Percentiles rank a stretch among this genome's conserved stretches.
phyloP scores from a whole-genome alignment of 345 rosid species.

The Pistacia integerrima region DNA sequence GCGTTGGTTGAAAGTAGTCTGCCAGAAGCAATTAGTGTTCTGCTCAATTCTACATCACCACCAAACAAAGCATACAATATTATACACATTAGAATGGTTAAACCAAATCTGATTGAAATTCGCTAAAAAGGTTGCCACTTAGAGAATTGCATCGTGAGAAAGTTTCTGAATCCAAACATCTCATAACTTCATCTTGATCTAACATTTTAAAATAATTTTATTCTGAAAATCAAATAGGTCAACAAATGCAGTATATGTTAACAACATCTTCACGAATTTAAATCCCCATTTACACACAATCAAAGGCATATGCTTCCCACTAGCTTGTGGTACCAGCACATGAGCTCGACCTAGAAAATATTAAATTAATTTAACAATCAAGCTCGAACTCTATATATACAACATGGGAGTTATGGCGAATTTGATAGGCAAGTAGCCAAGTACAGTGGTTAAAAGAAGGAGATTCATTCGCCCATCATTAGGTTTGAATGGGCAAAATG shows the following conservation, averaged over 20 bases:
- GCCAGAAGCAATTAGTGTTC: constrained; percentile 22
- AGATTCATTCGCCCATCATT: too few species aligned
- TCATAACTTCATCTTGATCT: not conserved
- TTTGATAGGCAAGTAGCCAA: too few species aligned
- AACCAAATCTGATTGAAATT: not conserved
- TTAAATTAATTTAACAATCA: not conserved
- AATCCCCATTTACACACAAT: not conserved
- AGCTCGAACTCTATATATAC: not conserved
- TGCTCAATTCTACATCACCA: constrained; percentile 24
- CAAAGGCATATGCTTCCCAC: not conserved
- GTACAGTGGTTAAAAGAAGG: too few species aligned
- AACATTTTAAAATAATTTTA: not conserved
- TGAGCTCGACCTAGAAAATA: not conserved
- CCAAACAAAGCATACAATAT: not conserved
- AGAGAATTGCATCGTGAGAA: not conserved
- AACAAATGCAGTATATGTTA: not conserved
- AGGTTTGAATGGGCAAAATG: too few species aligned
- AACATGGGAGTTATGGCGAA: too few species aligned
- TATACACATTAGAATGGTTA: not conserved
- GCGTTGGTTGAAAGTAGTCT: constrained; percentile 27
- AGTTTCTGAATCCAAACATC: not conserved
- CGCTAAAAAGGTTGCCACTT: not conserved
- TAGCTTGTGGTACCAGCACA: not conserved
- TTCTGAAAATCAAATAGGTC: not conserved
- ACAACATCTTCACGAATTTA: not conserved